Evolutionary conservation across 768 basidiomycete genomes (phyloP), one percentile per base, ranked within the genome.

Genomic region (Auricularia cornea): DNA sequence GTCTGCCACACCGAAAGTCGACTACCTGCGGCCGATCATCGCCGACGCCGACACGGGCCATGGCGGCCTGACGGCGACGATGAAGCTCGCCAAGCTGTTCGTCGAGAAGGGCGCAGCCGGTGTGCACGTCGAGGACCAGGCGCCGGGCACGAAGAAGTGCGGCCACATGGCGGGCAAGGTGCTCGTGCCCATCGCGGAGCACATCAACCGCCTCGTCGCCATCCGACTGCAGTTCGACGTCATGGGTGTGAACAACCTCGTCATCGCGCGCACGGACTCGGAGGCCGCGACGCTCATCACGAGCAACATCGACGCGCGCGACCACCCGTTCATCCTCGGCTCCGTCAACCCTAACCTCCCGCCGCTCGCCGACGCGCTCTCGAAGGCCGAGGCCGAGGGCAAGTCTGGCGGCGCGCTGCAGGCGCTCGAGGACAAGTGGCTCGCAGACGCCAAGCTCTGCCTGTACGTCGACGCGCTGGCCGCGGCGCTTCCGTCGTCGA

Each of bases 11-110:
- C 89, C 89, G 0, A 73, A 73, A 63, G 77, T 96, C 69, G 95
- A 98, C 76, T 96, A 96, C 74, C 85, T 97, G 66, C 89, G 96
- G 28, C 96, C 96, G 4, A 83, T 99, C 67, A 80, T 99, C 66
- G 96, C 97, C 20, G 97, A 99, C 75, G 97, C 94, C 12, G 97
- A 99, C 74, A 98, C 97, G 28, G 96, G 96, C 4, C 96, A 98
- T 72, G 96, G 96, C 70, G 96, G 96, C 66, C 79, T 98, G 68
- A 98, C 95, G n/a, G 94, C 97, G 20, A 87, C 93, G 65, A 96
- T 98, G 93, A 98, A 98, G 78, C 86, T 99, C 65, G 86, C 97
- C 64, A 99, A 99, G 78, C 87, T 99, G 84, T 98, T 99, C 72
- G 94, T 98, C 67, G 97, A 99, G 78, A 92, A 94, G 70, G 96